phyloP scores from a whole-genome alignment of 2,329 filamentous ascomycete species.

The Penicillium griseofulvum region DNA sequence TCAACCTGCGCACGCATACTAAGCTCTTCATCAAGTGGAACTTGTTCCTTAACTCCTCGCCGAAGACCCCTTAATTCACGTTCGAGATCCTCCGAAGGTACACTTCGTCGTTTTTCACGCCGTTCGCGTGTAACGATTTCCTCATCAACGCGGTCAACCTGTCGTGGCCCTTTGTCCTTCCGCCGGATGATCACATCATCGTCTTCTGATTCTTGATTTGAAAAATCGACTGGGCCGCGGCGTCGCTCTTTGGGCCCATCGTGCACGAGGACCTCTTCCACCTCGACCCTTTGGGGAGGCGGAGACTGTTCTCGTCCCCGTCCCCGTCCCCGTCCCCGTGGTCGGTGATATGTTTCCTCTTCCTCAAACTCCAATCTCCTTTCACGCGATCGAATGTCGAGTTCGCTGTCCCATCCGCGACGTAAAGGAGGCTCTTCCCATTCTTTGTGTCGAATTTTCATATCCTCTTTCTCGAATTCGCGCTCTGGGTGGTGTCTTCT shows the following conservation, averaged over 20 bases:
- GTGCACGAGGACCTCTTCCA: not conserved
- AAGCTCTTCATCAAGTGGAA: not conserved
- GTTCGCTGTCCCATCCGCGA: slow-evolving; percentile 7
- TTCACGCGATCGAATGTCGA: slow-evolving; percentile 1
- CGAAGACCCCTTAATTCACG: slow-evolving; percentile 4
- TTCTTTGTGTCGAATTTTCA: slow-evolving; percentile 20
- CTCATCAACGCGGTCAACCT: not conserved
- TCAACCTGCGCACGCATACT: not conserved
- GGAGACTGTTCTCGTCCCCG: not conserved
- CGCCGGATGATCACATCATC: slow-evolving; percentile 1
- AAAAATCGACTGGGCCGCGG: not conserved
- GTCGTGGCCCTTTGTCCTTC: not conserved
- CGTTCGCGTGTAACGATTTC: not conserved
- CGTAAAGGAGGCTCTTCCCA: not conserved
- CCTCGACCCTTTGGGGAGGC: not conserved
- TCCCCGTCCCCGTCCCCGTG: not conserved
- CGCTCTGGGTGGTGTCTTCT: slow-evolving; percentile 13
- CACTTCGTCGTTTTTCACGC: slow-evolving; percentile 1
- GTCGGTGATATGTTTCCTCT: not conserved
- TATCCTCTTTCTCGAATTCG: slow-evolving; percentile 26
- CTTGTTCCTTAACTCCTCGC: not conserved
- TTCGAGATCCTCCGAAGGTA: not conserved
- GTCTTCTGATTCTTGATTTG: not conserved
- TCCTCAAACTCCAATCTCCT: not conserved
- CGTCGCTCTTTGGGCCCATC: not conserved